Evolutionary conservation across 176 grass and related monocot genomes (phyloP).

Genomic region (Oryza longistaminata): DNA sequence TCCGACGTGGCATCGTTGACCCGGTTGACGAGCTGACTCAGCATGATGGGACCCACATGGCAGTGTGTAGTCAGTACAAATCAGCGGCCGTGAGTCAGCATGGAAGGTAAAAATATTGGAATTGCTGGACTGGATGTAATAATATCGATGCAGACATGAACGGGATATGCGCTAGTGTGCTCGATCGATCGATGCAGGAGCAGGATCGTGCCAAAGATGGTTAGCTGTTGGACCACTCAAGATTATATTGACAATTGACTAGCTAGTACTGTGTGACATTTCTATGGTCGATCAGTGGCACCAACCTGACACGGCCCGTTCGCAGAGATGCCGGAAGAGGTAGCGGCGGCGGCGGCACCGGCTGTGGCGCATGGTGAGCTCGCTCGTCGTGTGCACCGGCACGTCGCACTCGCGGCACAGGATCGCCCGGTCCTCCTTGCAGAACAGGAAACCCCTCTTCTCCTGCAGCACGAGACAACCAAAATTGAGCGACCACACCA

Average conservation of each 20-base stretch:
- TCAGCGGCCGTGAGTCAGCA: no score
- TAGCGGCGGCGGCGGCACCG: slow-evolving; percentile 41
- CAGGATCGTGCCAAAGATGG: neutral
- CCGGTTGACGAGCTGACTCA: no score
- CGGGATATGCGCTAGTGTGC: neutral
- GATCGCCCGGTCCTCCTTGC: slow-evolving; percentile 93
- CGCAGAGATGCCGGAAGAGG: neutral
- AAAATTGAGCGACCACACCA: neutral
- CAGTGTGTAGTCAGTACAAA: no score
- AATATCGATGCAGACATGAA: slow-evolving; percentile 38
- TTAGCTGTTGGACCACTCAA: neutral
- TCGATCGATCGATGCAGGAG: neutral
- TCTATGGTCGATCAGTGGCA: neutral
- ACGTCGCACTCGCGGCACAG: slow-evolving; percentile 93
- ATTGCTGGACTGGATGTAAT: slow-evolving; percentile 38
- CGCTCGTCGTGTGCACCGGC: slow-evolving; percentile 63
- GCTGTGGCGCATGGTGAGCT: slow-evolving; percentile 74
- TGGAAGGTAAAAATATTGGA: neutral
- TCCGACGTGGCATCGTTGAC: no score
- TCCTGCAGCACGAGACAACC: slow-evolving; percentile 46
- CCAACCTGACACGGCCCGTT: slow-evolving; percentile 60
- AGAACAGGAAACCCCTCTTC: slow-evolving; percentile 87
- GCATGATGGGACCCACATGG: no score
- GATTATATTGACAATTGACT: neutral
- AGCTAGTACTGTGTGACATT: neutral